Evolutionary conservation across 2,329 filamentous ascomycete species (phyloP), one percentile per base, ranked within the genome.

Genomic region (Scleromitrula shiraiana): DNA sequence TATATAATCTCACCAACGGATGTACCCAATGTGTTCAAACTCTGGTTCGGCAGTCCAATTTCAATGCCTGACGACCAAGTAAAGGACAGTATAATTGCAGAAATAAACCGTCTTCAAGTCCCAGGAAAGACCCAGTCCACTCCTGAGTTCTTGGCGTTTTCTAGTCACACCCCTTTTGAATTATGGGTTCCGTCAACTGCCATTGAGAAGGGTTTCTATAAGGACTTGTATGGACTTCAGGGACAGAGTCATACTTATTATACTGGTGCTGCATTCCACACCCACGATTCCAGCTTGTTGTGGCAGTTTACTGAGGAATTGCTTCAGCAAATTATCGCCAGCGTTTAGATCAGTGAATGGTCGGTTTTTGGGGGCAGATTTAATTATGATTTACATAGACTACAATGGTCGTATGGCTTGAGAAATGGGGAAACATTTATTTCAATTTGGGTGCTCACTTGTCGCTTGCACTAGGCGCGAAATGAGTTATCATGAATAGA

Each of bases 241-340:
- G 71, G 71, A 0, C 51, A 65, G 14, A 58, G 62, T 15, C 67
- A 65, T n/a, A 74, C 70, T 0, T 74, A 61, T 56, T 73, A 67
- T 53, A 73, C 69, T 0, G 71, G 71, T 1, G 64, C 65, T 12
- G 65, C 69, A 4, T 71, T 60, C 53, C 52, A 62, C 23, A 56
- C 56, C 5, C 62, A 66, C 24, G 61, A 63, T 55, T 62, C 61
- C 3, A 54, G 44, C 32, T 40, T 51, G n/a, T 49, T 67, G 14
- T 66, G 62, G 61, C 49, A 59, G 7, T 65, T 63, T 37, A 65
- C 59, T 6, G 46, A 60, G 37, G 27, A 37, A 10, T 41, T 60
- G n/a, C 37, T 59, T 38, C 30, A 47, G 26, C 50, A 51, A 9
- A 53, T 53, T 15, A 52, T n/a, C n/a, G n/a, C n/a, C 42, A 22